Conservation (phyloP, 805 yeast genomes). For the Jamesozyma piceae region DNA sequence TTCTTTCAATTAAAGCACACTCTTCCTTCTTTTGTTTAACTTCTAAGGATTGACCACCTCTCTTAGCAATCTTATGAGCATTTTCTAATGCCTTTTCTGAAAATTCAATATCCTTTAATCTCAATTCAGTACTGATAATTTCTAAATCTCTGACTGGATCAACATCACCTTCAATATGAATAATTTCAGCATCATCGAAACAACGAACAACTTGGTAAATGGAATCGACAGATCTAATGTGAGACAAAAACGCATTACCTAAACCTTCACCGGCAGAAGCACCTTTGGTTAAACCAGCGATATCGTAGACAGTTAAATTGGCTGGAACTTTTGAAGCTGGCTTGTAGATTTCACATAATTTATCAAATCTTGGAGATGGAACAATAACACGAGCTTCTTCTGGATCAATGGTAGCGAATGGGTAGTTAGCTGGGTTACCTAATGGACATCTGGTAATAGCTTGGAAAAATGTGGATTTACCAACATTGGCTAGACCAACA, state of each 20-base stretch:
- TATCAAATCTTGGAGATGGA: conserved; percentile 82
- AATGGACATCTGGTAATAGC: conserved; percentile 63
- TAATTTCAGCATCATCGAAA: conserved; percentile 95
- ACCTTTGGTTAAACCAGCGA: conserved; percentile 96
- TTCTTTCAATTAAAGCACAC: conserved; percentile 60
- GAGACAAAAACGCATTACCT: conserved; percentile 93
- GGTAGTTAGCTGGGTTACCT: conserved; percentile 72
- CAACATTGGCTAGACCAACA: conserved; percentile 75
- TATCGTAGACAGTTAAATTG: conserved; percentile 84
- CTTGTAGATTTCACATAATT: conserved; percentile 60
- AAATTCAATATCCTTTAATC: conserved; percentile 94
- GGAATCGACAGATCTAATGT: conserved; percentile 96
- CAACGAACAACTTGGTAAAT: conserved; percentile 96
- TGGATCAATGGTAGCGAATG: conserved; percentile 87
- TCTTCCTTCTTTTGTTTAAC: conserved; percentile 84
- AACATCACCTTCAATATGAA: conserved; percentile 94
- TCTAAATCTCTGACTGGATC: conserved; percentile 92
- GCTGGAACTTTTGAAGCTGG: conserved; percentile 89
- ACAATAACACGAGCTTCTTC: conserved; percentile 95
- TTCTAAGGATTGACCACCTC: conserved; percentile 85
- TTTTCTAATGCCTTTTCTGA: conserved; percentile 74
- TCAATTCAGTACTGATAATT: conserved; percentile 81
- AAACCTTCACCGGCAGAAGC: conserved; percentile 96
- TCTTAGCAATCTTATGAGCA: conserved; percentile 67
- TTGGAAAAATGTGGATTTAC: conserved; percentile 73